Evolutionary conservation across 2,329 filamentous ascomycete species (phyloP), one percentile per base, ranked within the genome.

Genomic region (Fusarium globosum): DNA sequence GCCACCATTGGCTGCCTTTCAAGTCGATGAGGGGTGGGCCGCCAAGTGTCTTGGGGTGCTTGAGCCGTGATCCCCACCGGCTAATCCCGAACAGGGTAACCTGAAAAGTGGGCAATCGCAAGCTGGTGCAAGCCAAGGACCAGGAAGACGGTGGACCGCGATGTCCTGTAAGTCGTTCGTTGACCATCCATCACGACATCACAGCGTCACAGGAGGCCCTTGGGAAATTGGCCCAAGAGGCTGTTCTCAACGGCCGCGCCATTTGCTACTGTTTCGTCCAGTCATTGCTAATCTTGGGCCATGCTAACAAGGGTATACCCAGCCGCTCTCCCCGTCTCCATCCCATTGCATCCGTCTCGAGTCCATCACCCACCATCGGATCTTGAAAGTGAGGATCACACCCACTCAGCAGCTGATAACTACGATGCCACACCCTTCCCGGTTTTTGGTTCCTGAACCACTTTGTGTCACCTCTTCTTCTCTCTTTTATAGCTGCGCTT

Each of bases 131-230:
- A 57, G 55, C 60, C 52, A 65, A 68, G 72, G 36, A 43, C 72
- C 61, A 51, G 72, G 65, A 70, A 51, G 45, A 35, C 35, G 66
- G 55, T 59, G 65, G 71, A 62, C 73, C 73, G 62, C 74, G 51
- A 65, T 73, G 65, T 51, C 30, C 41, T 75, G 72, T 77, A 77
- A 76, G 76, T 76, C 68, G 69, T 70, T 66, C 61, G 65, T 70
- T 42, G 53, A 53, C 53, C 73, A 76, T 76, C 51, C 51, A 55
- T 41, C 72, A 76, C 69, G 68, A 67, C 70, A 77, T 62, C 59
- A 64, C 74, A 55, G 73, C 73, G 76, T 78, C 76, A 76, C 67
- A 77, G 68, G 63, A 78, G 76, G 74, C 53, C 52, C 68, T 46
- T 62, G 70, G 76, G 76, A 78, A 71, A 78, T 78, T 77, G 68